Evolutionary conservation across 805 yeast genomes (phyloP), one percentile per base, ranked within the genome.

Genomic region (Deakozyma indianensis): DNA sequence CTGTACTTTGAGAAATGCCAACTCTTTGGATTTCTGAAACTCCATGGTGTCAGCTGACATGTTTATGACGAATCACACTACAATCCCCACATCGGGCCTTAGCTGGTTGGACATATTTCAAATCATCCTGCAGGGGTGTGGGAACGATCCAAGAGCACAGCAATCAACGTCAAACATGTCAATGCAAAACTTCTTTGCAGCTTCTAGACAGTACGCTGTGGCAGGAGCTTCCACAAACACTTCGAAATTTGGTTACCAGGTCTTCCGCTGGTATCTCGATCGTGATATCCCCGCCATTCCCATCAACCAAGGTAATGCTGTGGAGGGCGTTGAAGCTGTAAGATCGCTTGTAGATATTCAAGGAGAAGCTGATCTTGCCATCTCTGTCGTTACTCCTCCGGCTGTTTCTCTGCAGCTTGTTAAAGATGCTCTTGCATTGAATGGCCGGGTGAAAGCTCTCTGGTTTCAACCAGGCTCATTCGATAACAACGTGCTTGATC

Each of bases 391-490:
- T 44, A 83, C 94, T 0, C 88, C 94, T 2, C 92, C 94, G 1
- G 56, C 57, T 0, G 71, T 79, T 3, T 74, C 86, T 1, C 63
- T 70, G 16, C 58, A 68, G 4, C 57, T 69, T 0, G 55, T 78
- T 29, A 59, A 66, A 9, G 67, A 67, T 15, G 61, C 74, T 47
- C 53, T 60, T 24, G 44, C 55, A 15, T 45, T 56, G 3, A 56
- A 56, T 7, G 51, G 50, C 2, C 47, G 51, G 1, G 62, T 81
- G 15, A 72, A 71, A 53, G 77, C 80, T 1, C 63, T 83, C 15
- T 85, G 94, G 94, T 78, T 82, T 52, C 94, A 84, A 56, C 94
- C 94, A 0, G 94, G 94, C 0, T 73, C 86, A 21, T 83, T 74
- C 52, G 78, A 80, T 53, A 55, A 57, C 2, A 68, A 65, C 11